These are phyloP conservation scores for Plasmodium sp. DNA, from an alignment of 169 alveolate genomes.

Conservation along the genomic window DNA sequence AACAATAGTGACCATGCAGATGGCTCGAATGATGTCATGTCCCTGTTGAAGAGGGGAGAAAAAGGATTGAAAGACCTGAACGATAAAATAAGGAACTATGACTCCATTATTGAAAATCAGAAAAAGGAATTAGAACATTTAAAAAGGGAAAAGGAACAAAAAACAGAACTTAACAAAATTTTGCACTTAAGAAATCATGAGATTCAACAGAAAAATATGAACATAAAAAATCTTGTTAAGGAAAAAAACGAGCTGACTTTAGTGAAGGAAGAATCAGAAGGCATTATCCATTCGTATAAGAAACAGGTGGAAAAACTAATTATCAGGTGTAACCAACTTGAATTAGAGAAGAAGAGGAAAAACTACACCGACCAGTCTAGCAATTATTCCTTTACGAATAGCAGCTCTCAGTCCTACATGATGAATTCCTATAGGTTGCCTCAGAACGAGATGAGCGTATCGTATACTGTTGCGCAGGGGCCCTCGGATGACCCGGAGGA, in stretches of 20 bases:
- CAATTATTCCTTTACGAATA: constrained; percentile 38
- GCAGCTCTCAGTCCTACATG: constrained; percentile 9
- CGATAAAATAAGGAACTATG: constrained; percentile 50
- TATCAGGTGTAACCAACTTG: constrained; percentile 60
- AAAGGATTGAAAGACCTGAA: constrained; percentile 52
- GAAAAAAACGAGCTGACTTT: constrained; percentile 59
- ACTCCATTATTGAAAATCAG: constrained; percentile 56
- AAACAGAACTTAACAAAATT: constrained; percentile 57
- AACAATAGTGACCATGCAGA: constrained; percentile 29
- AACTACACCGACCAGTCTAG: background rate
- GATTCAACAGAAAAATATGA: constrained; percentile 63
- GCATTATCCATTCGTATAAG: constrained; percentile 56
- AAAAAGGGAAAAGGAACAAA: constrained; percentile 69
- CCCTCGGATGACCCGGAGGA: constrained; percentile 31
- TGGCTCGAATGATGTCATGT: constrained; percentile 20
- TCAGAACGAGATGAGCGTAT: constrained; percentile 26
- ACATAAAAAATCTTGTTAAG: constrained; percentile 45
- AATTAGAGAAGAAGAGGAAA: constrained; percentile 48
- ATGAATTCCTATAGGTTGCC: constrained; percentile 25
- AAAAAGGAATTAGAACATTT: constrained; percentile 40
- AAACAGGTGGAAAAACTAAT: constrained; percentile 72
- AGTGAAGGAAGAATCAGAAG: constrained; percentile 72
- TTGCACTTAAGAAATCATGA: constrained; percentile 64
- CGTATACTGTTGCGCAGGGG: constrained; percentile 58
- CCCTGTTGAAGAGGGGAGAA: constrained; percentile 56